Base-by-base conservation (phyloP, 306 rosid genomes). In the Delonix regia region DNA sequence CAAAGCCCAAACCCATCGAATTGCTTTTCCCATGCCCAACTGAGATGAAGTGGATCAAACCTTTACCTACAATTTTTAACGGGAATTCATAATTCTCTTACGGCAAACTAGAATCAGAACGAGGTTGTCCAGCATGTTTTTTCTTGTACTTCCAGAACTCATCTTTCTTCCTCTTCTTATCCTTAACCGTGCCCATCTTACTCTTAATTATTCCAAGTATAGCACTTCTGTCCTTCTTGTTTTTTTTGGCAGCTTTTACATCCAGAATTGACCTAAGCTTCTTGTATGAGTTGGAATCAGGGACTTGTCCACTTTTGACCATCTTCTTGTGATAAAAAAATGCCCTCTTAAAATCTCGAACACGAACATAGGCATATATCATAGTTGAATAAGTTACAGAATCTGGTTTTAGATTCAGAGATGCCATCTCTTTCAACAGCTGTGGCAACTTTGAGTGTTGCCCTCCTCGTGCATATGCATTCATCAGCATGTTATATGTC, bases 391-490 rank as follows among this genome's bases (percentile, higher is more conserved):
- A 94, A 42, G 97, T 94, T 52, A 94, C 22, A 10, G 97, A 87
- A 80, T 94, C 99, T 2, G 97, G 97, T 92, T 82, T 89, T 16
- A 92, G 65, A n/a, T 85, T 79, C 81, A 74, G 90, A 81, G 66
- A 67, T 41, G 82, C 90, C 97, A 94, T 94, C 86, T 90, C 97
- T 68, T 91, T 83, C 81, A 92, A 79, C 78, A 92, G 76, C 79
- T 92, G 90, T 0, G 97, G 99, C 74, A 94, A 68, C 85, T 90
- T 94, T 11, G 86, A 84, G 78, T 82, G 91, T 74, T 82, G 90
- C 61, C 99, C 97, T 74, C 99, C 97, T 48, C 95, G 80, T 6
- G 97, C 99, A 71, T 94, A 90, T 4, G 97, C 97, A 74, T 92
- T 94, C 86, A 92, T 87, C 85, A 92, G 80, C 93, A 92, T 90